Evolutionary conservation across 2,329 filamentous ascomycete species (phyloP).

Genomic region (Exophiala aquamarina): DNA sequence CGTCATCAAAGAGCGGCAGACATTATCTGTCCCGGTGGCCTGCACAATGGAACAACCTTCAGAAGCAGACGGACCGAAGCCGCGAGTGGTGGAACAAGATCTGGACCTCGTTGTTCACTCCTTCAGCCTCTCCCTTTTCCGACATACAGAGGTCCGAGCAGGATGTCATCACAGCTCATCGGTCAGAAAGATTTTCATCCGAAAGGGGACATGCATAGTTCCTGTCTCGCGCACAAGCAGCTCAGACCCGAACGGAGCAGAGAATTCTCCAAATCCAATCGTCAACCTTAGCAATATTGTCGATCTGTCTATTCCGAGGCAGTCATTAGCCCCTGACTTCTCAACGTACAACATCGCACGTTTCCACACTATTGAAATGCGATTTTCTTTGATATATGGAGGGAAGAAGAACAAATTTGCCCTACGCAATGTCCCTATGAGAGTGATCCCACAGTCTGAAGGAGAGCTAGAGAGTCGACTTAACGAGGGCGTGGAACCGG

Average conservation of each 20-base stretch:
- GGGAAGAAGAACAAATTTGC: slow-evolving; percentile 8
- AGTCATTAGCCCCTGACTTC: slow-evolving; percentile 8
- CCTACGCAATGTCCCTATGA: slow-evolving; percentile 2
- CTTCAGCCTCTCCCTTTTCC: slow-evolving; percentile 13
- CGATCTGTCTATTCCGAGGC: slow-evolving; percentile 7
- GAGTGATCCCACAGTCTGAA: slow-evolving; percentile 1
- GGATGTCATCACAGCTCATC: slow-evolving; percentile 5
- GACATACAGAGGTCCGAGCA: slow-evolving; percentile 9
- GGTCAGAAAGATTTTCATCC: slow-evolving; percentile 4
- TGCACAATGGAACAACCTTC: background rate
- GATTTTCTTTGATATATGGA: slow-evolving; percentile 1
- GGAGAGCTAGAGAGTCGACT: slow-evolving; percentile 3
- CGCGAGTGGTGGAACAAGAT: background rate
- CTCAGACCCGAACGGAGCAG: background rate
- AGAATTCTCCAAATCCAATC: background rate
- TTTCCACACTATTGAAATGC: slow-evolving; percentile 8
- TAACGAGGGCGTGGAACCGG: slow-evolving; percentile 1
- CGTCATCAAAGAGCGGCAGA: slow-evolving; percentile 1
- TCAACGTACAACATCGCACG: slow-evolving; percentile 20
- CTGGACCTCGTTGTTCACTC: background rate
- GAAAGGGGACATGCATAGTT: slow-evolving; percentile 5
- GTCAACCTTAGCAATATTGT: slow-evolving; percentile 9
- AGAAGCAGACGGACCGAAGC: background rate
- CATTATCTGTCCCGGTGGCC: slow-evolving; percentile 6
- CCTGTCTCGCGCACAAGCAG: slow-evolving; percentile 2